Percentiles rank a stretch among this genome's conserved stretches.
phyloP scores from a whole-genome alignment of 495 filamentous ascomycete species.

The Copromyces sp. region DNA sequence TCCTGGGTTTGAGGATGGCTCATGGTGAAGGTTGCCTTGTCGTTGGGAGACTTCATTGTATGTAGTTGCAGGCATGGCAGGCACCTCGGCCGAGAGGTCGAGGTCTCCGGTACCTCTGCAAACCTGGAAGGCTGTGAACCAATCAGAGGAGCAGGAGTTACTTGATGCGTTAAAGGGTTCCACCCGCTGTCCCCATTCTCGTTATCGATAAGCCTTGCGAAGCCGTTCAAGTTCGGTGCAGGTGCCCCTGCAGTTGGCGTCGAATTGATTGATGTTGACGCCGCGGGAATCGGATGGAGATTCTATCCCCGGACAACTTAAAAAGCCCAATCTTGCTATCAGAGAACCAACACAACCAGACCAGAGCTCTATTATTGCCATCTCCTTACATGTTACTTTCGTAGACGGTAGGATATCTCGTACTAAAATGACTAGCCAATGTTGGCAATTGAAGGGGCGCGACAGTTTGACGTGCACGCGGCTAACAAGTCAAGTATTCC shows the following conservation, averaged over 20 bases:
- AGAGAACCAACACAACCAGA: not conserved
- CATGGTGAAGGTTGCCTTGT: not conserved
- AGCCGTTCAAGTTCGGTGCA: conserved; percentile 16
- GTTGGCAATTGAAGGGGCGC: not conserved
- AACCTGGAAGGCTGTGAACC: not conserved
- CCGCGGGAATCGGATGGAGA: not conserved
- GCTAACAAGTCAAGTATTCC: not conserved
- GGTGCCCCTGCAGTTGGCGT: not conserved
- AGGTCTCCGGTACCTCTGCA: not conserved
- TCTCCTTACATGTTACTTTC: not conserved
- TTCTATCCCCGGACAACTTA: not conserved
- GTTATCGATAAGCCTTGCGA: conserved; percentile 23
- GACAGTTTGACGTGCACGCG: not conserved
- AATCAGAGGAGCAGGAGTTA: not conserved
- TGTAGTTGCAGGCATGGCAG: not conserved
- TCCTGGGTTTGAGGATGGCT: not conserved
- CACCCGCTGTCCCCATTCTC: not conserved
- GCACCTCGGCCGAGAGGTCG: not conserved
- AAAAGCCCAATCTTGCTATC: not conserved
- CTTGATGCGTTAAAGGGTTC: not conserved
- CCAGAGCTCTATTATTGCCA: not conserved
- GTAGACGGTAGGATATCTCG: not conserved
- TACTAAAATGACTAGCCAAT: not conserved
- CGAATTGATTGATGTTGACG: not conserved
- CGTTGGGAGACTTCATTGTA: not conserved